Evolutionary conservation across 768 basidiomycete species (phyloP).

Genomic region (Mycena venus): DNA sequence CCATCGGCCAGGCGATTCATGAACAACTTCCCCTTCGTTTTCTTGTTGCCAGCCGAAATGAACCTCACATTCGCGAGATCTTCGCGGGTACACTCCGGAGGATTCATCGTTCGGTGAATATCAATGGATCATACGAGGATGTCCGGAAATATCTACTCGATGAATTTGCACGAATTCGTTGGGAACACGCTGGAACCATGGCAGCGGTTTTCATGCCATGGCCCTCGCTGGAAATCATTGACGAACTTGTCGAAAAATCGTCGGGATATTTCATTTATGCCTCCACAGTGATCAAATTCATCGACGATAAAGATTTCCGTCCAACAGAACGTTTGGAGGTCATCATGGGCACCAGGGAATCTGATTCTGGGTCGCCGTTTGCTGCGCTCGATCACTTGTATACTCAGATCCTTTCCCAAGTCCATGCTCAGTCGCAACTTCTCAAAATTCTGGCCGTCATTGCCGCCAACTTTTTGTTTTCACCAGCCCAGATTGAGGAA

Average conservation of each 20-base stretch:
- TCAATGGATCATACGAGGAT: background rate
- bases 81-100: background rate
- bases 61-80: background rate
- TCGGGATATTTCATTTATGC: background rate
- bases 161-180: background rate
- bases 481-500: background rate
- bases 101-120: background rate
- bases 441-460: background rate
- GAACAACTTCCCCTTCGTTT: background rate
- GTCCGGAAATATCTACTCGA: too few species aligned
- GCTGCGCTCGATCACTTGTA: background rate
- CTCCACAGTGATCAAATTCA: background rate
- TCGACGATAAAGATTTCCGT: background rate
- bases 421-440: background rate
- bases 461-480: background rate
- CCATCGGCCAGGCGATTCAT: background rate
- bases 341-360: background rate
- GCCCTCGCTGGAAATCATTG: background rate
- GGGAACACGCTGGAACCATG: background rate
- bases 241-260: background rate
- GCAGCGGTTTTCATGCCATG: background rate
- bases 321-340: background rate
- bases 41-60: background rate
- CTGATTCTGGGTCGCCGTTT: background rate
- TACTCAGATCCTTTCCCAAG: background rate